Evolutionary conservation across 2,329 filamentous ascomycete species (phyloP).

Genomic region (Penicillium sclerotiorum): DNA sequence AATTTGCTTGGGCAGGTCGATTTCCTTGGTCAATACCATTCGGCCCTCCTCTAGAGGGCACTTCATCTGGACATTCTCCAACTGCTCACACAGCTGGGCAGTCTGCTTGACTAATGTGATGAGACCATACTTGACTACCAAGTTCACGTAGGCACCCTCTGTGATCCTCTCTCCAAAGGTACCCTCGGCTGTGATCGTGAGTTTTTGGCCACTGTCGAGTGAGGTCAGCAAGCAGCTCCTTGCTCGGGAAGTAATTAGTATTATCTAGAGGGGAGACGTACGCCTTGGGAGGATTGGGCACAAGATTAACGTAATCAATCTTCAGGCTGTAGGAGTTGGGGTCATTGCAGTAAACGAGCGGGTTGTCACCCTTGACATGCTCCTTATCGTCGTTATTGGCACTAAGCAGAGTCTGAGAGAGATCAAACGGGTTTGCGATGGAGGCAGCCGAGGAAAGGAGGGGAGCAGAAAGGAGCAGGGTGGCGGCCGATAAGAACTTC

Average conservation of each 20-base stretch:
- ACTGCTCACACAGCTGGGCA: conserved; percentile 85
- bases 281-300: conserved; percentile 84
- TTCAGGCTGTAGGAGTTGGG: conserved; percentile 70
- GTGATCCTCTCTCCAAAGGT: conserved; percentile 72
- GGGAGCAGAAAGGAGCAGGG: conserved; percentile 48
- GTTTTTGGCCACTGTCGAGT: conserved; percentile 67
- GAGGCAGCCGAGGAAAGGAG: conserved; percentile 46
- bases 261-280: conserved; percentile 56
- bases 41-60: conserved; percentile 85
- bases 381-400: conserved; percentile 51
- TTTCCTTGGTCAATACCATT: conserved; percentile 73
- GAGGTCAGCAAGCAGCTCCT: conserved; percentile 11
- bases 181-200: conserved; percentile 78
- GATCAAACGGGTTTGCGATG: conserved; percentile 52
- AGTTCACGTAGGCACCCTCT: conserved; percentile 75
- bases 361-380: conserved; percentile 81
- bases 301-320: conserved; percentile 78
- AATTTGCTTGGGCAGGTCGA: conserved; percentile 82
- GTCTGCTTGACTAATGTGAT: conserved; percentile 83
- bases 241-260: not conserved
- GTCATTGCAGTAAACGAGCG: conserved; percentile 75
- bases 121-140: conserved; percentile 91
- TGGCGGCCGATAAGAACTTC: conserved; percentile 43
- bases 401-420: conserved; percentile 53
- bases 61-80: conserved; percentile 81